Conservation (phyloP, 805 yeast genomes). For the Komagataella mondaviorum region DNA sequence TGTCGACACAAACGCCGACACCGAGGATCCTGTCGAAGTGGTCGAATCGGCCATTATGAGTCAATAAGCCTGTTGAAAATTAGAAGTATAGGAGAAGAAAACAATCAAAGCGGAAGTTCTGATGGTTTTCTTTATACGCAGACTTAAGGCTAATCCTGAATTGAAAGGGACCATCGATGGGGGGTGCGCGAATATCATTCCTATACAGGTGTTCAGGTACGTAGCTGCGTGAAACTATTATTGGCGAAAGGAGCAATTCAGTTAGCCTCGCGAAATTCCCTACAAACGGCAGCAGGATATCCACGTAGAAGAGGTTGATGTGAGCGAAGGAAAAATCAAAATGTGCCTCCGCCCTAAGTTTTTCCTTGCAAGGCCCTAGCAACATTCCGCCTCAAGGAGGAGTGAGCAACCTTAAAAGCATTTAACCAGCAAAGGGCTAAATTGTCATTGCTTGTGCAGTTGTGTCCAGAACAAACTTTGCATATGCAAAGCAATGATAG, state of each 20-base stretch:
- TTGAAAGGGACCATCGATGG: neutral
- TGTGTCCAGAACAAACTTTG: neutral
- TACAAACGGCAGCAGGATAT: neutral
- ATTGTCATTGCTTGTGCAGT: no score
- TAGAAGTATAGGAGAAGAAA: neutral
- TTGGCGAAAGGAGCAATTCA: neutral
- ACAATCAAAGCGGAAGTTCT: neutral
- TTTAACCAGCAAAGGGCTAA: neutral
- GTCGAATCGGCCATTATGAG: constrained; percentile 2
- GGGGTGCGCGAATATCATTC: neutral
- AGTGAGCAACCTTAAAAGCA: neutral
- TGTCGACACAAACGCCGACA: constrained; percentile 35
- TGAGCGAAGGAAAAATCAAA: neutral
- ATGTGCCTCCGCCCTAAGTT: neutral
- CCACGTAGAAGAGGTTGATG: neutral
- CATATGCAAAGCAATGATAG: neutral
- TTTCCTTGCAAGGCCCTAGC: neutral
- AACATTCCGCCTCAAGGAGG: neutral
- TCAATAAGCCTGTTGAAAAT: neutral
- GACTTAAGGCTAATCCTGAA: neutral
- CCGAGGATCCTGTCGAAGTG: constrained; percentile 16
- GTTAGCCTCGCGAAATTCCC: neutral
- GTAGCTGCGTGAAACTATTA: neutral
- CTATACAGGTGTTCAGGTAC: neutral
- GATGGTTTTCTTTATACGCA: neutral